Evolutionary conservation across 495 filamentous ascomycete species (phyloP), one percentile per base, ranked within the genome.

Genomic region (Ascodesmis nigricans): DNA sequence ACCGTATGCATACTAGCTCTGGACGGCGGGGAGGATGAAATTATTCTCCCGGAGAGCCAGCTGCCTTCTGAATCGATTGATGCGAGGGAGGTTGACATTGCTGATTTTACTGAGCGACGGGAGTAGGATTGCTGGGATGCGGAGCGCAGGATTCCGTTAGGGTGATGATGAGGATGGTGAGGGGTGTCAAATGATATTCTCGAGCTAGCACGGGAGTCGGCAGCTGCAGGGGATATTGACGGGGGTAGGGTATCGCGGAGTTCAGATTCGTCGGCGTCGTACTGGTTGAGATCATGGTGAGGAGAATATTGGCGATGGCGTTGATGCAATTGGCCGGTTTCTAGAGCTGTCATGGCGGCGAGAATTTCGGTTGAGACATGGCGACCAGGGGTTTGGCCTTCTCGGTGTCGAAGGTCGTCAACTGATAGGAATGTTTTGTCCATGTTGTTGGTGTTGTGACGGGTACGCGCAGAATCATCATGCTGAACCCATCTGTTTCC

Each of bases 41-140:
- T 43, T 13, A 47, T 35, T 31, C 32, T 51, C 1, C 48, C 48
- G 4, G 48, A 52, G 16, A 52, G 29, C 48, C 48, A 52, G 16
- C 44, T 49, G 8, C 48, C 48, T 35, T 52, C 48, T 6, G 47
- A 51, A 36, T 52, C 48, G 13, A 52, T 52, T 15, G 47, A 51
- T 24, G 48, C 48, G 14, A 52, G 35, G 8, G 47, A 50, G 2
- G 47, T 52, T 23, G 47, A 51, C 43, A 52, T 47, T 20, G n/a
- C n/a, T n/a, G n/a, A n/a, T n/a, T n/a, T 21, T 13, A 43, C 37
- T 18, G 44, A 25, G 13, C 39, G 45, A 4, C 45, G 35, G 5
- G 42, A 29, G 19, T 38, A 25, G 5, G 44, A 41, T 20, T 47
- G 44, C 7, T 47, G 44, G 18, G 44, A 47, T 21, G 38, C 33